A percentile compares a stretch with the other conserved stretches of the same genome.
Evolutionary conservation across 345 rosid genomes (phyloP).

Genomic region (Firmiana major): DNA sequence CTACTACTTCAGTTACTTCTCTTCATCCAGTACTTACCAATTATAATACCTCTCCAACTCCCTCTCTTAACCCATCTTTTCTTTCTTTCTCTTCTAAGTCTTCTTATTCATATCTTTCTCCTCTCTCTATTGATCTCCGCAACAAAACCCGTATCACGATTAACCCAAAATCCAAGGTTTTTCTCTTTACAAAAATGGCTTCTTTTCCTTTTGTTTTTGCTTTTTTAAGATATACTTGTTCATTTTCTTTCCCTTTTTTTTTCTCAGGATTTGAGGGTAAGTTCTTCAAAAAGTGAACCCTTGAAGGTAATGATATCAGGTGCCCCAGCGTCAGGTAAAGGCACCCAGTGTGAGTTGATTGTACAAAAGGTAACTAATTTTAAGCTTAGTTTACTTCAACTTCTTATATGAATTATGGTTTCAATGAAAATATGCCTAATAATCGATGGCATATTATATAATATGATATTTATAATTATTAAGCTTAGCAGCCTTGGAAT

Average conservation of each 20-base stretch:
- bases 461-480: background rate
- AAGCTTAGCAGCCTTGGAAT: background rate
- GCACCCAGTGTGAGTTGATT: constrained; percentile 84
- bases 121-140: constrained; percentile 24
- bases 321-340: constrained; percentile 91
- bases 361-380: constrained; percentile 56
- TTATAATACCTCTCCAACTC: constrained; percentile 17
- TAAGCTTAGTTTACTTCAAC: background rate
- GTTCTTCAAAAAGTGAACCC: constrained; percentile 54
- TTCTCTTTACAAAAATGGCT: background rate
- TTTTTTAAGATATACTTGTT: too few species aligned
- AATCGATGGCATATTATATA: background rate
- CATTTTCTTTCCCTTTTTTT: too few species aligned
- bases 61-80: constrained; percentile 24
- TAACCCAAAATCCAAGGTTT: constrained; percentile 34
- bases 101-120: constrained; percentile 20
- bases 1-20: constrained; percentile 26
- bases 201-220: background rate
- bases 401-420: background rate
- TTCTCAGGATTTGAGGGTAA: constrained; percentile 39
- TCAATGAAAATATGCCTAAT: background rate
- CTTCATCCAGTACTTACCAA: constrained; percentile 20
- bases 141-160: constrained; percentile 19
- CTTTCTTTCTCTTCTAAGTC: constrained; percentile 19
- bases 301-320: constrained; percentile 92